Evolutionary conservation across 257 asterid genomes (phyloP), one percentile per base, ranked within the genome.

Genomic region (Solanum piurae): DNA sequence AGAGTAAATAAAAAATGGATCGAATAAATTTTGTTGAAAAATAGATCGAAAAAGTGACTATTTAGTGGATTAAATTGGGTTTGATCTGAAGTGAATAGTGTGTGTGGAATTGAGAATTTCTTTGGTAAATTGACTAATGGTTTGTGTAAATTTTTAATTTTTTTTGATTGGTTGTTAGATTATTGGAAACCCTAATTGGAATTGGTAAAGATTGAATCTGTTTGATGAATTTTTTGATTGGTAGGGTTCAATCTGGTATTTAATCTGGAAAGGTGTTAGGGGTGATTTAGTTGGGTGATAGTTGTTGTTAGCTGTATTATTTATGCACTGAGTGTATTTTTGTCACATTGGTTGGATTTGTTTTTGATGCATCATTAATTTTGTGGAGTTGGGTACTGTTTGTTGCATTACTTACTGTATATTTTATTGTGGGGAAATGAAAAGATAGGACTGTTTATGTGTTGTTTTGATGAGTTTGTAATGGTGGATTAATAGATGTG

Each of bases 261-360:
- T 4, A 44, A 44, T 9, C 84, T 79, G 0, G 20, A 79, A 25
- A 23, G 84, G 25, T 42, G 64, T 49, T 77, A 4, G 84, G 84
- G 84, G 84, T 42, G 84, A 77, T n/a, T 77, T 77, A 77, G 62
- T 77, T 79, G 60, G 38, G 84, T 44, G 11, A 27, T 46, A 27
- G 85, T 80, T 46, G 85, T 80, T 46, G 85, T 49, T 80, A 80
- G 69, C 27, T 49, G 29, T 80, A 14, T 80, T 80, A 14, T 80
- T 46, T 80, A 80, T 77, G 62, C 42, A 42, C 62, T 25, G 84
- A 42, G 27, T 44, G 85, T 7, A 9, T 64, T 49, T 80, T 80
- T 80, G 85, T 80, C 85, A 49, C 85, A 80, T 80, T 80, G 85
- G 42, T 80, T 46, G 69, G 85, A 80, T 80, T 80, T 80, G 11